These are phyloP conservation scores for Saccharomyces cerevisiae DNA, from an alignment of 805 yeast species.

Conservation along the genomic window DNA sequence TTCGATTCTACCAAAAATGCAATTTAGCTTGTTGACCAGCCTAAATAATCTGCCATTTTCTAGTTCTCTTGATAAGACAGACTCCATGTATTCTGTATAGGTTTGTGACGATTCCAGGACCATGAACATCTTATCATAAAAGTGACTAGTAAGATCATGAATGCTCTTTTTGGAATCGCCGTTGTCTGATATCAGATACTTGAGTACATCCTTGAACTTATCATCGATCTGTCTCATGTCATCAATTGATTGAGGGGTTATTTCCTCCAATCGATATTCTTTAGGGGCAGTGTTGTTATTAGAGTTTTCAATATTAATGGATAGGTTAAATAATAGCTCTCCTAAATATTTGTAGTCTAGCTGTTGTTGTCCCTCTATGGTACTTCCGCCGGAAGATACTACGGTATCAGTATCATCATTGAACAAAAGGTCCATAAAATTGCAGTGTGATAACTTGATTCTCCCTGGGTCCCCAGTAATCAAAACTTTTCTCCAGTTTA, in stretches of 20 bases:
- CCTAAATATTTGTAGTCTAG: constrained; percentile 58
- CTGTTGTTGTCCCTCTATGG: constrained; percentile 32
- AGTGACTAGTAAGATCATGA: constrained; percentile 31
- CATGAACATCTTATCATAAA: constrained; percentile 39
- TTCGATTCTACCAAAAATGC: constrained; percentile 69
- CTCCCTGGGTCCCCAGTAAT: constrained; percentile 61
- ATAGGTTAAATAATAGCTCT: constrained; percentile 31
- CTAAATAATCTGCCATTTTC: constrained; percentile 87
- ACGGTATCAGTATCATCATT: constrained; percentile 11
- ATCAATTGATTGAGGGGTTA: constrained; percentile 12
- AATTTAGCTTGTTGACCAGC: constrained; percentile 70
- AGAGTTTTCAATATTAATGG: constrained; percentile 14
- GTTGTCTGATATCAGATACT: constrained; percentile 29
- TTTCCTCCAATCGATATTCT: constrained; percentile 4
- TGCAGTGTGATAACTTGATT: constrained; percentile 63
- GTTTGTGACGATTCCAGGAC: constrained; percentile 44
- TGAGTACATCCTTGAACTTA: constrained; percentile 38
- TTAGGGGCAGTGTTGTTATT: constrained; percentile 2
- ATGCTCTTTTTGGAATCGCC: constrained; percentile 19
- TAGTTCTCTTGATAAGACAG: constrained; percentile 58
- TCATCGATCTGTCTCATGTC: constrained; percentile 34
- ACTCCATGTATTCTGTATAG: constrained; percentile 50
- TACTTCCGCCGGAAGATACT: constrained; percentile 4
- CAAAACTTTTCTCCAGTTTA: constrained; percentile 62
- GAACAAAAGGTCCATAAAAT: constrained; percentile 50